Conservation (phyloP, 148 eudicot genomes). For the Silene conica region DNA sequence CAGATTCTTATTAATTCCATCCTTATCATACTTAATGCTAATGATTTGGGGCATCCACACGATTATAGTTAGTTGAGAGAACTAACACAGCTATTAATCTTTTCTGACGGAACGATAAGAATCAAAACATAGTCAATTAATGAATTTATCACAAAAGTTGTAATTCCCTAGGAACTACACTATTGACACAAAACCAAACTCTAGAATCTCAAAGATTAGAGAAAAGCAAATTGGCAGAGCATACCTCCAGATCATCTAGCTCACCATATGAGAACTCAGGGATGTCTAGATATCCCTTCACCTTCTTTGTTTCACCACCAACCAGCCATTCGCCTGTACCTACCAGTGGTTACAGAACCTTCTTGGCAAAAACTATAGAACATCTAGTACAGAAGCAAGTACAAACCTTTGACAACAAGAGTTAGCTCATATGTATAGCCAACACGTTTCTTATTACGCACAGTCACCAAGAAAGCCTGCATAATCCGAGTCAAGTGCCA, state of each 20-base stretch:
- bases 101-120: too few relatives aligned
- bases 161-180: too few relatives aligned
- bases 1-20: too few relatives aligned
- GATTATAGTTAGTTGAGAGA: too few relatives aligned
- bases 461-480: conserved; percentile 86
- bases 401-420: conserved; percentile 69
- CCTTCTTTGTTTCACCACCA: conserved; percentile 59
- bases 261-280: conserved; percentile 90
- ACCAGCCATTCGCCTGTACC: conserved; percentile 80
- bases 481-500: not conserved
- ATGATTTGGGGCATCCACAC: too few relatives aligned
- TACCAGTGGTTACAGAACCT: not conserved
- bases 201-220: not conserved
- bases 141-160: too few relatives aligned
- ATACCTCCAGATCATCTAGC: conserved; percentile 90
- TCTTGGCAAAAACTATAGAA: not conserved
- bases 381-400: not conserved
- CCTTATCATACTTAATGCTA: too few relatives aligned
- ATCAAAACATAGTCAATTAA: too few relatives aligned
- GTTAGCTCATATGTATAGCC: conserved; percentile 89
- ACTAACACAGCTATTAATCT: too few relatives aligned
- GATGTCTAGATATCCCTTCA: conserved; percentile 65
- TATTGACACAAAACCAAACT: not conserved
- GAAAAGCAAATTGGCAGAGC: not conserved
- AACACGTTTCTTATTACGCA: conserved; percentile 94